Evolutionary conservation across 192 early-diverging fungal genomes (phyloP).

Genomic region (Coemansia sp.): DNA sequence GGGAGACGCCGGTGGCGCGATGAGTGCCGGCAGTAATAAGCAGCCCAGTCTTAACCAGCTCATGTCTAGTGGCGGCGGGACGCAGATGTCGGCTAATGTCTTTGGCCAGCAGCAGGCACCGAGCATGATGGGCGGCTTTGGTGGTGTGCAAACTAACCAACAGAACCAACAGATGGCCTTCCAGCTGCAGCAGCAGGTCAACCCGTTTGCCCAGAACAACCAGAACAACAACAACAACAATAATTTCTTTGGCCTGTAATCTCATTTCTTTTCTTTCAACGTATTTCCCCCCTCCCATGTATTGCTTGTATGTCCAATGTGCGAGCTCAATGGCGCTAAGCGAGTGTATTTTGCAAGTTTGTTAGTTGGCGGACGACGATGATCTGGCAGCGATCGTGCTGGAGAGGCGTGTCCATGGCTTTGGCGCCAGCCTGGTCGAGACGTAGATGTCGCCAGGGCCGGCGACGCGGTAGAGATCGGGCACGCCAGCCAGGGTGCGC

Average conservation of each 20-base stretch:
- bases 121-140: constrained; percentile 18
- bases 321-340: no score
- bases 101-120: constrained; percentile 34
- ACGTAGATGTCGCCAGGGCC: constrained; percentile 54
- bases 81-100: constrained; percentile 6
- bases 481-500: constrained; percentile 45
- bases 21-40: not conserved
- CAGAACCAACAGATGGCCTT: constrained; percentile 24
- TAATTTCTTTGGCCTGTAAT: constrained; percentile 41
- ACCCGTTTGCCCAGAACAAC: constrained; percentile 44
- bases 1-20: not conserved
- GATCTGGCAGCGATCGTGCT: constrained; percentile 38
- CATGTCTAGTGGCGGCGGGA: constrained; percentile 27
- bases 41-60: constrained; percentile 54
- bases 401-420: constrained; percentile 46
- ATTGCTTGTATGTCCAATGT: no score
- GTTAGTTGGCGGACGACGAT: not conserved
- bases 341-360: no score
- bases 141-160: constrained; percentile 6
- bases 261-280: constrained; percentile 8
- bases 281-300: no score
- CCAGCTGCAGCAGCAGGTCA: constrained; percentile 42
- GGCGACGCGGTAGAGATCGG: constrained; percentile 49
- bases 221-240: constrained; percentile 23
- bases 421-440: constrained; percentile 38